Base-by-base conservation (phyloP, 225 moss, liverwort and hornwort species). In the Takakia lepidozioides region DNA sequence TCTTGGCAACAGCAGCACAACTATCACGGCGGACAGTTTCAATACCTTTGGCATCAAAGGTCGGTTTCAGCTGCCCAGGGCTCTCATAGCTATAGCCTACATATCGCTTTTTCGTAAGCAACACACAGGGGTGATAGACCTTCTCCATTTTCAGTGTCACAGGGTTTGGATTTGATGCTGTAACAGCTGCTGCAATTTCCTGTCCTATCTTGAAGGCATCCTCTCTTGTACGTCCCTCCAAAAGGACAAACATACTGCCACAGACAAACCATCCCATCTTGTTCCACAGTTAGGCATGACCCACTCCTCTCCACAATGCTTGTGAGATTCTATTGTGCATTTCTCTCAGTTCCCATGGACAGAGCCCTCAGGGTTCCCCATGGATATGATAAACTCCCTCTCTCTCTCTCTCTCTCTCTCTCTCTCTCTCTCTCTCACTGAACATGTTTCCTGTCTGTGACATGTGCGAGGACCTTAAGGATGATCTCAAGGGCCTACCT, bases 51-150 rank as follows among this genome's bases (percentile, higher is more conserved):
- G 98, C 98, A 54, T 98, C 98, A 56, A 98, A 98, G 18, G 64
- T 85, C n/a, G 98, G 87, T 52, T 76, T 81, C 23, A 59, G 39
- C 60, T 98, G 98, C 40, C 63, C 56, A 25, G 73, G 67, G 48
- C 74, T 98, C 65, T 91, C 91, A 51, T 80, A 98, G 58, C 98
- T 98, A 66, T 91, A 98, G 23, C 98, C 98, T 15, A 98, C 98
- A 52, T 98, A 98, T 57, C 98, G 75, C 61, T 98, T 98, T 64
- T 98, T 98, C 8, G 91, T 98, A 43, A 98, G 85, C 27, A 98
- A 66, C 23, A 98, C 91, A 51, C 98, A 98, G 8, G 98, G 98
- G 32, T 87, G 91, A 46, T 98, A 98, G 8, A 98, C 91, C 52
- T 98, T 98, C 52, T 98, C 91, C 91, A 98, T 74, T 61, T 98